Base-by-base conservation (phyloP, 2,329 filamentous ascomycete species). In the Pseudocercospora crystallina region DNA sequence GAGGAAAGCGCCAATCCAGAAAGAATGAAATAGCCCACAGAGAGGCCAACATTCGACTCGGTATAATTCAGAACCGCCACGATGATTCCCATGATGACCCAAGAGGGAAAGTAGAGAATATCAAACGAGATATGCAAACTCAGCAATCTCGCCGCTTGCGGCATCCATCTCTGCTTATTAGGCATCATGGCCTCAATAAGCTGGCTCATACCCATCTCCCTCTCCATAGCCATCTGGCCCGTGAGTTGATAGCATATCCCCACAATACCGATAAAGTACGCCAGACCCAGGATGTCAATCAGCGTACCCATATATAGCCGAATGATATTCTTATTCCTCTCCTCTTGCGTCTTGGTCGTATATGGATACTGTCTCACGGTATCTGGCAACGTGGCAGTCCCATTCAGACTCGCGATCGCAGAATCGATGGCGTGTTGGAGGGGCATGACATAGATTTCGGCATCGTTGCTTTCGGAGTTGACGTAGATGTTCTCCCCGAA, bases 101-200 rank as follows among this genome's bases (percentile, higher is more conserved):
- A 96, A 5, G 86, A 87, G 0, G 90, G 89, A 1, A 87, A 63
- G 48, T 96, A 96, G 15, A 95, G 78, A 5, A 89, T 68, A 51
- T 88, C 84, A 62, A 96, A 94, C 0, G 90, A 83, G 20, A 94
- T 67, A 65, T 95, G 89, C 54, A 90, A 85, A 0, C 90, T 84
- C 8, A 91, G 65, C 11, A 95, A 77, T n/a, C 91, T 80, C 1
- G 87, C 85, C 15, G 83, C 81, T 70, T 92, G 89, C 8, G 87
- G 84, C 63, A 89, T 79, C 89, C 89, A 95, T 37, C 81, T 76
- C 42, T 79, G 79, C 47, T 79, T 78, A 48, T 88, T 88, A 0
- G 89, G 86, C 77, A 94, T 91, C 89, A 95, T 96, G 47, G 89
- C 86, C 70, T 96, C 91, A 37, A 96, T 83, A 26, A 96, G 76